phyloP scores from a whole-genome alignment of 495 filamentous ascomycete genomes.

The Penicillium riverlandense region DNA sequence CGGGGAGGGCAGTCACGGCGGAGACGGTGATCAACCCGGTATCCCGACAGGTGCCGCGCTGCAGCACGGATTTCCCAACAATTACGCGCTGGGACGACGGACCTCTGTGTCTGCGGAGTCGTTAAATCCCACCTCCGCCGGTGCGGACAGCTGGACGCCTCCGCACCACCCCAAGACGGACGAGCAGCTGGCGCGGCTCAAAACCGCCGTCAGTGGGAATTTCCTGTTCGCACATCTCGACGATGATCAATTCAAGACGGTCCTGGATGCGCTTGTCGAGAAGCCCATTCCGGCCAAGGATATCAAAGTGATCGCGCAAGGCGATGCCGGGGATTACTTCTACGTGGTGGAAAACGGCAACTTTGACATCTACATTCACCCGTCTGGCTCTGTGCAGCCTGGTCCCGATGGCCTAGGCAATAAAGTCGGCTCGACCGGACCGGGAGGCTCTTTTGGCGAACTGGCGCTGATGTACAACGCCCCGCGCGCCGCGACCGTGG shows the following conservation, averaged over 20 bases:
- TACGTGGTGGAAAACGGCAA: slow-evolving; percentile 89
- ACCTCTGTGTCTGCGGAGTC: slow-evolving; percentile 97
- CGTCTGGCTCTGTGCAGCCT: slow-evolving; percentile 67
- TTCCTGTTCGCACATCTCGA: slow-evolving; percentile 94
- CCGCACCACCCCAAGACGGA: slow-evolving; percentile 73
- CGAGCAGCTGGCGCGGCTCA: slow-evolving; percentile 74
- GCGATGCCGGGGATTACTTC: slow-evolving; percentile 94
- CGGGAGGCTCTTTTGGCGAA: slow-evolving; percentile 96
- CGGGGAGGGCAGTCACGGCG: slow-evolving; percentile 13
- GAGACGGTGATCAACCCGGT: slow-evolving; percentile 21
- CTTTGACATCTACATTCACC: slow-evolving; percentile 90
- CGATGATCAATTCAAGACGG: slow-evolving; percentile 79
- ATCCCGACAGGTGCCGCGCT: slow-evolving; percentile 28
- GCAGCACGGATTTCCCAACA: slow-evolving; percentile 72
- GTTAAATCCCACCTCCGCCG: slow-evolving; percentile 76
- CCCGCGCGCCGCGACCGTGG: slow-evolving; percentile 91
- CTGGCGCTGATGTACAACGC: slow-evolving; percentile 98
- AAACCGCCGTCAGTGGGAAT: slow-evolving; percentile 75
- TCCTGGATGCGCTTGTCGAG: slow-evolving; percentile 86
- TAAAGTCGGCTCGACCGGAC: slow-evolving; percentile 73
- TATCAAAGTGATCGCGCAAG: slow-evolving; percentile 95
- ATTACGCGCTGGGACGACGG: slow-evolving; percentile 88
- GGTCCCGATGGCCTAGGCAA: slow-evolving; percentile 79
- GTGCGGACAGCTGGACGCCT: slow-evolving; percentile 83
- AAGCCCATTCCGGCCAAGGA: slow-evolving; percentile 91